Base-by-base conservation (phyloP, 2,329 filamentous ascomycete species). In the Cryphonectria radicalis region DNA sequence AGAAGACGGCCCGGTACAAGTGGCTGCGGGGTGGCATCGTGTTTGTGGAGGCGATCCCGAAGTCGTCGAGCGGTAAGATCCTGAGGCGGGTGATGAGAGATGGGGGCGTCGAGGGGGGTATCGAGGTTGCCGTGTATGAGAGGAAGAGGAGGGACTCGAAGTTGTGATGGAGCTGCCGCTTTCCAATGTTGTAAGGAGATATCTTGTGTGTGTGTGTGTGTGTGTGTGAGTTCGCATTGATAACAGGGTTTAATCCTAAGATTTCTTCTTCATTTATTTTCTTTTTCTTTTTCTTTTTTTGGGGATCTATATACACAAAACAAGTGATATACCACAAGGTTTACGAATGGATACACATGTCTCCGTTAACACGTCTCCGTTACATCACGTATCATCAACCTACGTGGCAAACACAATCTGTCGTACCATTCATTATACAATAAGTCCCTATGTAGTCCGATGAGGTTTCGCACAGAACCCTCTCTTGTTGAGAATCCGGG, bases 11-110 rank as follows among this genome's bases (percentile, higher is more conserved):
- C 0, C 84, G 81, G 72, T 88, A 89, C 75, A 94, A 94, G 80
- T 86, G 89, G 78, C 83, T 93, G 72, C 87, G 87, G 3, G 92
- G 91, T 0, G 92, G 91, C 0, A 87, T 94, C 19, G 81, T 87
- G 28, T 92, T 93, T 77, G 83, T 91, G 2, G 87, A 92, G 50
- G 82, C 82, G 14, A 90, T 94, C 46, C 91, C 91, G 10, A 93
- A 92, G 82, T 92, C 91, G 72, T 88, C 89, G 0, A 84, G 83
- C 19, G 83, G 83, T 1, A 85, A 85, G 78, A 84, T 85, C 32
- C 69, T 85, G 71, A 77, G 83, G 62, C 72, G 82, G 66, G 74
- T 84, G 28, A 76, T 84, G 71, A 81, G 80, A 71, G 79, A 81
- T 25, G 77, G 80, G 1, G 76, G 80, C 55, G 81, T 79, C 72